These are phyloP conservation scores for Lasiosphaeris hirsuta DNA, from an alignment of 495 filamentous ascomycete genomes.

Conservation along the genomic window DNA sequence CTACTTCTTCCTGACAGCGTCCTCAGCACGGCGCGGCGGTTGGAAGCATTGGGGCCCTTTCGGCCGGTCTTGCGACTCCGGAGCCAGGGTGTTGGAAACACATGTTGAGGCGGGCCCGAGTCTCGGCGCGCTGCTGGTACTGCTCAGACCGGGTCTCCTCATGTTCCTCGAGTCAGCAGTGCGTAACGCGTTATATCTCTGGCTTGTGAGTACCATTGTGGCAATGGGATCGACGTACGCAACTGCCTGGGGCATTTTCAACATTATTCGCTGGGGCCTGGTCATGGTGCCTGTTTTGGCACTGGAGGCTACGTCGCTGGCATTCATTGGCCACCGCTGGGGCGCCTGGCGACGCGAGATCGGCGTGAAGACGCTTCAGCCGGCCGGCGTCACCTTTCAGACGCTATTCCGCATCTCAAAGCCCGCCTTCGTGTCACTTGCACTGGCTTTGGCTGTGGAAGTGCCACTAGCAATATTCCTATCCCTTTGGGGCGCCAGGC, in stretches of 20 bases:
- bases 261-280: slow-evolving; percentile 74
- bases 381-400: slow-evolving; percentile 37
- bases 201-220: slow-evolving; percentile 65
- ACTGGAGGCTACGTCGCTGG: slow-evolving; percentile 60
- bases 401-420: slow-evolving; percentile 42
- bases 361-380: slow-evolving; percentile 33
- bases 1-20: slow-evolving; percentile 54
- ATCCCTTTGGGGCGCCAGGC: slow-evolving; percentile 51
- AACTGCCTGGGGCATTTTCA: slow-evolving; percentile 74
- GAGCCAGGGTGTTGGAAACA: background rate
- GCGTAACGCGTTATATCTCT: slow-evolving; percentile 69
- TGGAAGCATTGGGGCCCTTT: slow-evolving; percentile 4
- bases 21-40: slow-evolving; percentile 4
- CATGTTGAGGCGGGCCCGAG: slow-evolving; percentile 25
- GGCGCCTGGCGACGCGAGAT: slow-evolving; percentile 51
- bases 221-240: slow-evolving; percentile 60
- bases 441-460: slow-evolving; percentile 56
- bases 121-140: slow-evolving; percentile 43
- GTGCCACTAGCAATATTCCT: slow-evolving; percentile 62
- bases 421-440: slow-evolving; percentile 53
- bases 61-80: background rate
- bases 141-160: slow-evolving; percentile 53
- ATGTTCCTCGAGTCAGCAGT: slow-evolving; percentile 64
- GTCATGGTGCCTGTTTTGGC: slow-evolving; percentile 73
- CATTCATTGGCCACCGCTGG: slow-evolving; percentile 70